Evolutionary conservation across 164 flowering plant genomes (phyloP).

Genomic region (Magnolia sinica): DNA sequence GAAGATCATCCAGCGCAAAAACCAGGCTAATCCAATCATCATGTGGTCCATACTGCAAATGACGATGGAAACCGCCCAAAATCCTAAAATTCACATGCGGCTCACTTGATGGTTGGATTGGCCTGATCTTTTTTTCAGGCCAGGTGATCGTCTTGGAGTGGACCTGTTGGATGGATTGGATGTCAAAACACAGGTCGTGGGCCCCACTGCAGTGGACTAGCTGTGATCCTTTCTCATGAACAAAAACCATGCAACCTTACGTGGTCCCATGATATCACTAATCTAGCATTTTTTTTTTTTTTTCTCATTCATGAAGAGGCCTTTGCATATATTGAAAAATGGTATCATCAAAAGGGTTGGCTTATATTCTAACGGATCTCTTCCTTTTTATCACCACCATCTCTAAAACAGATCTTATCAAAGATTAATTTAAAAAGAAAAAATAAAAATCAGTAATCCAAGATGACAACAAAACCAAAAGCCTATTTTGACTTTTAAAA

Average conservation of each 20-base stretch:
- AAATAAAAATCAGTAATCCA: not conserved
- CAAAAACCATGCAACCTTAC: not conserved
- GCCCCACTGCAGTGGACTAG: not conserved
- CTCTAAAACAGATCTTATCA: too few relatives aligned
- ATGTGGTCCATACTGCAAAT: too few relatives aligned
- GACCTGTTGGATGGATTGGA: too few relatives aligned
- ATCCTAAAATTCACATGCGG: too few relatives aligned
- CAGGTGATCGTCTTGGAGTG: too few relatives aligned
- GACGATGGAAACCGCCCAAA: too few relatives aligned
- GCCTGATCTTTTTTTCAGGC: not conserved
- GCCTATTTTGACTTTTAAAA: not conserved
- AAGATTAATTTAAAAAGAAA: too few relatives aligned
- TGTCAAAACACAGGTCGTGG: not conserved
- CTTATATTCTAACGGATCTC: not conserved
- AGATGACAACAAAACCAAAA: not conserved
- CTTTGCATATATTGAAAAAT: not conserved
- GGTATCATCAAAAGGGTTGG: not conserved
- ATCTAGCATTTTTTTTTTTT: too few relatives aligned
- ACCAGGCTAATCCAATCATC: too few relatives aligned
- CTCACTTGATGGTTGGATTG: too few relatives aligned
- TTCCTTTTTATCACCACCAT: not conserved
- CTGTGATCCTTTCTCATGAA: not conserved
- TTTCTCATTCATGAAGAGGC: not conserved
- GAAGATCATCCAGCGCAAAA: not conserved
- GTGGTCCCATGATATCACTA: not conserved